Base-by-base conservation (phyloP, 148 eudicot species). In the Rheum nobile region DNA sequence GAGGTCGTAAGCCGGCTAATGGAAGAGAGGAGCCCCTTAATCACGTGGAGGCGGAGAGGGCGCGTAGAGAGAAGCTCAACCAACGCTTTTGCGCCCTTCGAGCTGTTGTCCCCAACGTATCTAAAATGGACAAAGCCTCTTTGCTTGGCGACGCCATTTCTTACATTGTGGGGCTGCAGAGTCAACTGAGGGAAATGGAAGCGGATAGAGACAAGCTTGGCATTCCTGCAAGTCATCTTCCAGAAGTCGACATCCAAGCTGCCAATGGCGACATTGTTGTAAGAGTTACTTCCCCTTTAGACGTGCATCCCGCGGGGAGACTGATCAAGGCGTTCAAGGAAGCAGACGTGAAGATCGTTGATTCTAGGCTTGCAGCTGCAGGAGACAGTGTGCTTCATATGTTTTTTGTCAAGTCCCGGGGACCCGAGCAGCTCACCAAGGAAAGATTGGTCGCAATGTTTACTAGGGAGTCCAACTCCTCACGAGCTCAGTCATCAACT, bases 71-170 rank as follows among this genome's bases (percentile, higher is more conserved):
- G 78, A 85, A 84, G 82, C 84, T 89, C 6, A 89, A 89, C 75
- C 83, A 74, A 6, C 76, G 82, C 4, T 89, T 87, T 67, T 85
- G 73, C 65, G 81, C 88, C 0, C 83, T 89, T 0, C 74, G 90
- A 1, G 74, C 84, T 1, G 90, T 83, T 1, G 93, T 89, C 8
- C 90, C 93, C 2, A 81, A 89, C 57, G 84, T 89, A 9, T 82
- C 89, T 4, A 87, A 76, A 63, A 87, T 87, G 90, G 89, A 89
- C 78, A 87, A 82, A 50, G 93, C 93, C 3, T 89, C 93, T 14
- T 46, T 89, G 6, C 81, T 89, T 1, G 76, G 77, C 0, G 93
- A 89, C 52, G 93, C 93, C 0, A 84, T 89, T 0, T 39, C 83
- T 0, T 89, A 89, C 74, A 87, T 89, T 54, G 84, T 78, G 0